Evolutionary conservation across 2,329 filamentous ascomycete genomes (phyloP).

Genomic region (Alternaria hordeiaustralica): DNA sequence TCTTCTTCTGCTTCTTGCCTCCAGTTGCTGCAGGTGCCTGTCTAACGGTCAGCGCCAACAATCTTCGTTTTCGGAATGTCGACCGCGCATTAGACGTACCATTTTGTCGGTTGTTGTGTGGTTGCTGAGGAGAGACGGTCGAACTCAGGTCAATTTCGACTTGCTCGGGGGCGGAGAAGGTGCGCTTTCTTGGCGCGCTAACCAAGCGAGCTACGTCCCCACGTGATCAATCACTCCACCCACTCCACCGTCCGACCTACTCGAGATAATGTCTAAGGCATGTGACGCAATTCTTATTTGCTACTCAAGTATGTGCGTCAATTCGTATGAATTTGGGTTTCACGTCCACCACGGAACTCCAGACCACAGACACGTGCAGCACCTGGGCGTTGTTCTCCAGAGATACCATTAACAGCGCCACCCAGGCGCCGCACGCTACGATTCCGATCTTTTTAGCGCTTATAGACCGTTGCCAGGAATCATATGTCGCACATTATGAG

Average conservation of each 20-base stretch:
- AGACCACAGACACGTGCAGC: not conserved
- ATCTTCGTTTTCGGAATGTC: not conserved
- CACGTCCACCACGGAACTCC: too few species aligned
- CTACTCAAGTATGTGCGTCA: not conserved
- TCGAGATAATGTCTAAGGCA: not conserved
- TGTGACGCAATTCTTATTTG: not conserved
- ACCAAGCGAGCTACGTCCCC: conserved; percentile 29
- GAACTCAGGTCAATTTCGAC: conserved; percentile 4
- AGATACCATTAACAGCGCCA: not conserved
- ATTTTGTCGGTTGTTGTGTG: conserved; percentile 52
- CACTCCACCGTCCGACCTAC: not conserved
- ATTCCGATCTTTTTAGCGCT: not conserved
- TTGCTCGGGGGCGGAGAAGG: conserved; percentile 29
- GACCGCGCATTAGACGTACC: conserved; percentile 36
- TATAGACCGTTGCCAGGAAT: conserved; percentile 4
- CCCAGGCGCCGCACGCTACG: not conserved
- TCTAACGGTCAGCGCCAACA: conserved; percentile 13
- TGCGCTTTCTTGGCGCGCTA: conserved; percentile 20
- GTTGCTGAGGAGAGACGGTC: conserved; percentile 37
- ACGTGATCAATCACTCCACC: not conserved
- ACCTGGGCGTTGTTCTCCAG: not conserved
- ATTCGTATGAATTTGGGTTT: not conserved
- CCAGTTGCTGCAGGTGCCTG: conserved; percentile 64
- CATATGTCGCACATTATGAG: not conserved
- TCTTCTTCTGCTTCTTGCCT: conserved; percentile 84